Evolutionary conservation across 2,329 filamentous ascomycete species (phyloP).

Genomic region (Colletotrichum agaves): DNA sequence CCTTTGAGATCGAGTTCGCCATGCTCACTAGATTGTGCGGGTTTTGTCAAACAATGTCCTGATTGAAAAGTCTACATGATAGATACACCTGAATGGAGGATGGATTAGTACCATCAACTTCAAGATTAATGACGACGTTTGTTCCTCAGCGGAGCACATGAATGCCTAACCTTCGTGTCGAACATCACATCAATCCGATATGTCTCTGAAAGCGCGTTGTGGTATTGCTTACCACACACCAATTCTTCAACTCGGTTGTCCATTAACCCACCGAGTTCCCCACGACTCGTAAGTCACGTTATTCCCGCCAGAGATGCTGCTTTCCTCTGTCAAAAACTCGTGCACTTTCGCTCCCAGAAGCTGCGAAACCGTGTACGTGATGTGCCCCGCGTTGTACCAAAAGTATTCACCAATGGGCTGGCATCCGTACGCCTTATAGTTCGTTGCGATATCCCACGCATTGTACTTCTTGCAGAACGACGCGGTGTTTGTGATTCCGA

Average conservation of each 20-base stretch:
- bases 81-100: too few species aligned
- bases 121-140: too few species aligned
- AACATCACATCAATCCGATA: too few species aligned
- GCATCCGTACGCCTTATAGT: slow-evolving; percentile 43
- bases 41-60: too few species aligned
- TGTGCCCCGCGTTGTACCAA: slow-evolving; percentile 47
- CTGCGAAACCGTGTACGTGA: slow-evolving; percentile 4
- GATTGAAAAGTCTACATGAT: too few species aligned
- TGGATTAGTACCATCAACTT: too few species aligned
- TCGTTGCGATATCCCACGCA: slow-evolving; percentile 40
- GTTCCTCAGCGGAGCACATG: too few species aligned
- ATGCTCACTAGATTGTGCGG: too few species aligned
- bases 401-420: slow-evolving; percentile 45
- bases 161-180: too few species aligned
- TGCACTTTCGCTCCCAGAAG: slow-evolving; percentile 9
- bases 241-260: not conserved
- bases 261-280: slow-evolving; percentile 10
- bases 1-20: too few species aligned
- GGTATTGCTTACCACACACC: too few species aligned
- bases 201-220: too few species aligned
- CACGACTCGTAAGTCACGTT: not conserved
- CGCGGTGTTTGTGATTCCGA: slow-evolving; percentile 45
- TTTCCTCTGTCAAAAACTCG: slow-evolving; percentile 9
- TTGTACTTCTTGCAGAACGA: slow-evolving; percentile 42
- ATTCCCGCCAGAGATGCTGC: not conserved